These are phyloP conservation scores for Letharia columbiana DNA, from an alignment of 495 filamentous ascomycete species.

Conservation along the genomic window DNA sequence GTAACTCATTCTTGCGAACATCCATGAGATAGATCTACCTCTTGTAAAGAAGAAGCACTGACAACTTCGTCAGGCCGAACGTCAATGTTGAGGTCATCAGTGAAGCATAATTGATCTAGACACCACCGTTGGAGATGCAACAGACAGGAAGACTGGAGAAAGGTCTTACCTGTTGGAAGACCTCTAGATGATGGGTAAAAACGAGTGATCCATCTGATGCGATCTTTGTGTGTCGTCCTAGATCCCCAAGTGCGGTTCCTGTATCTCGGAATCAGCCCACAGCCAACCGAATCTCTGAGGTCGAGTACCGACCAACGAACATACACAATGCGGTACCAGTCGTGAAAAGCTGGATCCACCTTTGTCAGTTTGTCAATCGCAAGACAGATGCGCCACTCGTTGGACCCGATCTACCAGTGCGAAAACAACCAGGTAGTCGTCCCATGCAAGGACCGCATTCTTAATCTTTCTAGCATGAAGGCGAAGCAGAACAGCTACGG, in stretches of 20 bases:
- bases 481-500: constrained; percentile 7
- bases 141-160: background rate
- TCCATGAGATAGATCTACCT: background rate
- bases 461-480: background rate
- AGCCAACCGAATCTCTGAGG: background rate
- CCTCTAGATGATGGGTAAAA: background rate
- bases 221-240: constrained; percentile 6
- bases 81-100: constrained; percentile 7
- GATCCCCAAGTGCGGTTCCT: constrained; percentile 6
- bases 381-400: background rate
- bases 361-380: background rate
- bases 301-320: constrained; percentile 4
- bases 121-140: background rate
- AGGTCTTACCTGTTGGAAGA: constrained; percentile 4
- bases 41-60: constrained; percentile 12
- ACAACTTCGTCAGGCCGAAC: constrained; percentile 6
- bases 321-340: constrained; percentile 1
- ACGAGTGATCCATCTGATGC: background rate
- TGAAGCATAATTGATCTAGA: constrained; percentile 11
- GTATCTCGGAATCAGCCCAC: background rate
- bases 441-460: background rate
- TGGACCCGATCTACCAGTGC: constrained; percentile 1
- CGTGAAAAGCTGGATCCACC: background rate
- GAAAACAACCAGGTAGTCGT: constrained; percentile 7
- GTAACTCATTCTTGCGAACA: background rate